Evolutionary conservation across 1,284 basidiomycete species (phyloP), one percentile per base, ranked within the genome.

Genomic region (Boletellus deceptivus): DNA sequence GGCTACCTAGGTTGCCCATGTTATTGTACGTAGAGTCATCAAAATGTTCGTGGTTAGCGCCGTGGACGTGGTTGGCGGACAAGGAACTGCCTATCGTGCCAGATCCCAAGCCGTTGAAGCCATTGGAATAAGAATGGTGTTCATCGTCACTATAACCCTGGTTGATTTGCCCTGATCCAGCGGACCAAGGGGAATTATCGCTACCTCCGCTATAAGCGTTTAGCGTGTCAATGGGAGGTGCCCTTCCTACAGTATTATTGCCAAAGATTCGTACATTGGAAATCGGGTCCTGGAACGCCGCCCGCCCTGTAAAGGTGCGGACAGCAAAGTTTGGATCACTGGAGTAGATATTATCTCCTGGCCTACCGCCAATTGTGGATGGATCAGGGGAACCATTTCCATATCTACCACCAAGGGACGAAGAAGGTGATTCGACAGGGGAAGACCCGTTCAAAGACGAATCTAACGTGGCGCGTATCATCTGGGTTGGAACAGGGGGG

Each of bases 331-430:
- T 61, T 25, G 70, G 62, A 48, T 68, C 69, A n/a, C 52, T 59
- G 46, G 74, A 70, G 50, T 71, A 72, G 13, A 70, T 48, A 47
- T 74, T 77, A 18, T 58, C 57, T 9, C 62, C 72, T 22, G 73
- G 70, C 46, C 79, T 73, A 18, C 78, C 76, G 45, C 76, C 76
- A 58, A 86, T 80, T 4, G 75, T 69, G 22, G 75, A 63, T n/a
- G 78, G 76, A 65, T 89, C 87, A 0, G 87, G 85, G 31, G 86
- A 87, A n/a, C 74, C 75, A 59, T 82, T 79, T 47, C 75, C 73
- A 59, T 84, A 84, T 55, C 81, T 71, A 24, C 78, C 77, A 55
- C 83, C 79, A 43, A 86, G 77, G 3, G 86, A 86, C 1, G 87
- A 88, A 3, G 83, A 77, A 2, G 86, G 84, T 14, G 86, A 88